Evolutionary conservation across 2,329 filamentous ascomycete species (phyloP), one percentile per base, ranked within the genome.

Genomic region (Ophiostoma populinum): DNA sequence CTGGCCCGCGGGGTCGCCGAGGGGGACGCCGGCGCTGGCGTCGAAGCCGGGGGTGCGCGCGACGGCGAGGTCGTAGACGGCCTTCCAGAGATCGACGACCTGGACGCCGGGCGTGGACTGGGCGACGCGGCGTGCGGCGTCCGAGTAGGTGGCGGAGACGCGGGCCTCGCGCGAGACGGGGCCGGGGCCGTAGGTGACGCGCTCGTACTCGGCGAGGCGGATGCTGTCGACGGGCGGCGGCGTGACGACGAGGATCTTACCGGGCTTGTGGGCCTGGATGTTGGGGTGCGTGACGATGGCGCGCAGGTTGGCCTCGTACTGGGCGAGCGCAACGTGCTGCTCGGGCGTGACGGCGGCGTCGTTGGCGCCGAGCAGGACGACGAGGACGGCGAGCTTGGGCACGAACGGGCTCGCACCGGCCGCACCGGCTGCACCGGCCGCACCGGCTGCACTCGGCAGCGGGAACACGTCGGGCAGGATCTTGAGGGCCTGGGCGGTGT

Each of bases 331-430:
- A 7, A 95, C 69, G 52, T 87, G 74, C 55, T 95, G 90, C 4
- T 62, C 62, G 5, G 66, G 61, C 24, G 68, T 58, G 4, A 92
- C 54, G 36, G 75, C 75, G 4, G 87, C 77, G 55, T 95, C 90
- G 51, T 98, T 95, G 46, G 90, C 82, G 13, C 90, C 90, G 40
- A 94, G 75, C 44, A 92, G 76, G 39, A 93, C 57, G 25, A 79
- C 61, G 43, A 87, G 54, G 47, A 80, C 77, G 39, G 72, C 68
- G 38, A 86, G 65, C 48, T 65, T 67, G 7, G 70, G 64, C 19
- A 65, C 67, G 2, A 57, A 53, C 17, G 63, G 54, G 2, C 66
- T 61, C 6, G 36, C 20, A 1, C 66, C 61, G 7, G 39, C 13
- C 16, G 32, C 32, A 5, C 30, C 16, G n/a, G n/a, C n/a, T n/a